Base-by-base conservation (phyloP, 345 rosid species). In the Aurinia saxatilis region DNA sequence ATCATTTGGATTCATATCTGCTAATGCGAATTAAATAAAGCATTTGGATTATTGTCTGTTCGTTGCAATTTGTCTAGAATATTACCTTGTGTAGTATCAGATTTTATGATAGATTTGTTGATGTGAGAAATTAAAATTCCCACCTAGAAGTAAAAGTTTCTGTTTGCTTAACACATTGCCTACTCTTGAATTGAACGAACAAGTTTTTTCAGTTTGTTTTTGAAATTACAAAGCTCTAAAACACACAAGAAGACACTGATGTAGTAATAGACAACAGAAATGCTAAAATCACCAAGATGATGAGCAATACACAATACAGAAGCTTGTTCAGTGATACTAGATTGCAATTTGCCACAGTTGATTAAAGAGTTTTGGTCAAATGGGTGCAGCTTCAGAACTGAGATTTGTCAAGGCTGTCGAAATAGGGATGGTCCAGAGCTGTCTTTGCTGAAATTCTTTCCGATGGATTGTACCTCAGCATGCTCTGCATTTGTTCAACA, bases 381-480 rank as follows among this genome's bases (percentile, higher is more conserved):
- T 35, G 10, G 14, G 14, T 15, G 10, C 59, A 52, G 48, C 53
- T 74, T 91, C 75, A 93, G 80, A 76, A 93, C 61, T 90, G 99
- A 65, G 97, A 93, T 75, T 90, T 90, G 82, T 87, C 99, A 19
- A 93, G 90, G 76, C 81, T 78, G 68, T 87, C 95, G 44, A 93
- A 90, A 64, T 81, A 93, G n/a, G 96, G 92, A 69, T 91, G 95
- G 77, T 89, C 93, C 1, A 89, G 82, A 35, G 95, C 98, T 64
- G 54, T 69, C 78, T 87, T 80, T 11, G 98, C 98, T 0, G 95
- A 84, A 42, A 91, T 83, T 68, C 98, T 88, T 63, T 79, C 81
- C 67, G 81, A 79, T 23, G 96, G 96, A 79, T 91, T 89, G 82
- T 86, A 75, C 81, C 69, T 79, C 12, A 91, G 86, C 96, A 89